Evolutionary conservation across 345 rosid species (phyloP).

Genomic region (Murraya koenigii): DNA sequence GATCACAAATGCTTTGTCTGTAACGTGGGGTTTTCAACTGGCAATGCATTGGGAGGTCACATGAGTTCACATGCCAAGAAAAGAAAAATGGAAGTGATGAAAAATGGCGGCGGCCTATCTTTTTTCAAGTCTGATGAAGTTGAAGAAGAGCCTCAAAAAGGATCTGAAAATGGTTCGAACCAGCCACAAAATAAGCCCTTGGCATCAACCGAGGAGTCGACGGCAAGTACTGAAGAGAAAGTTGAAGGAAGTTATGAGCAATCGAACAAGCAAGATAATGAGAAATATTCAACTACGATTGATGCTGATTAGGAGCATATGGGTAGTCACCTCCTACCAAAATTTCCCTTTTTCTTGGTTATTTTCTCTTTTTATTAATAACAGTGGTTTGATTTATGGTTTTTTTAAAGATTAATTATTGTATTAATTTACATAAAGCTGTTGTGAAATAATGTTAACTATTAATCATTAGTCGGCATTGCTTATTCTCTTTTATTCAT

Average conservation of each 20-base stretch:
- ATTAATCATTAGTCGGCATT: no score
- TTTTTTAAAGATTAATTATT: not conserved
- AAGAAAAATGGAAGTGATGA: constrained; percentile 14
- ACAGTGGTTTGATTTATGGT: not conserved
- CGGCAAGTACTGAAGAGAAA: not conserved
- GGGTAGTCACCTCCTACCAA: not conserved
- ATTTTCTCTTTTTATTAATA: not conserved
- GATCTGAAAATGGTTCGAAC: not conserved
- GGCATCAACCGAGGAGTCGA: not conserved
- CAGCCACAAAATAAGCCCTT: not conserved
- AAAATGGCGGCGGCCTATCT: constrained; percentile 6
- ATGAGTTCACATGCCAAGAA: constrained; percentile 21
- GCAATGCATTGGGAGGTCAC: constrained; percentile 24
- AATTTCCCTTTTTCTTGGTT: no score
- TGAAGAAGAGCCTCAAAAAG: not conserved
- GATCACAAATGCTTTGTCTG: constrained; percentile 13
- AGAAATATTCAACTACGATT: no score
- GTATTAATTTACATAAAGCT: no score
- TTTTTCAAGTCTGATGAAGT: not conserved
- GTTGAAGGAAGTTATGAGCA: not conserved
- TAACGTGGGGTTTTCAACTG: constrained; percentile 5
- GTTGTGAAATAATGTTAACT: no score
- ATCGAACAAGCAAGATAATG: not conserved
- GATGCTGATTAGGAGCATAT: not conserved
- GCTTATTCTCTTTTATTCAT: no score